Evolutionary conservation across 257 asterid genomes (phyloP), one percentile per base, ranked within the genome.

Genomic region (Salvia rosmarinus): DNA sequence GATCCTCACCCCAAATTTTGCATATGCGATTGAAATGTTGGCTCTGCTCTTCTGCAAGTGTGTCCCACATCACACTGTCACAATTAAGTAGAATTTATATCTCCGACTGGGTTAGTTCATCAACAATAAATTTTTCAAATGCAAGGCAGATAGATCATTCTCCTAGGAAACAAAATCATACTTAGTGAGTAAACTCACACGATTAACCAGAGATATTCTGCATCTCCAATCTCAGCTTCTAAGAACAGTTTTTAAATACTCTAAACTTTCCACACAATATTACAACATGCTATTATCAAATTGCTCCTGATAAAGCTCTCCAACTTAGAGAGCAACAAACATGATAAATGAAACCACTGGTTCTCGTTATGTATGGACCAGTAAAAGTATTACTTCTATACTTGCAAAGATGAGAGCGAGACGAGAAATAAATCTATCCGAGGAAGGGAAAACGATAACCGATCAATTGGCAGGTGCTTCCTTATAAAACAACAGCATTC

Each of bases 11-110:
- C 85, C 64, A 80, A 80, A 75, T 25, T 44, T 77, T 78, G 85
- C 82, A 75, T 64, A 82, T 74, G 80, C 86, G 85, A 67, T 59
- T 25, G 72, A 84, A 82, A 59, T 84, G 86, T 71, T 66, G 83
- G 79, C 73, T 78, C 75, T 82, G 89, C 83, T 82, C 89, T 75
- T 84, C 86, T 12, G 86, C 89, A 66, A 82, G 85, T 64, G 85
- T 75, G 83, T 84, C 71, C 89, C 89, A 84, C 89, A 84, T 84
- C 83, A 79, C 82, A 66, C 82, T 75, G 80, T 40, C 70, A 61
- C 47, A 61, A 77, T 68, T 72, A 77, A 71, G 68, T 46, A 51
- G 34, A 62, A 70, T 5, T 32, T 50, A 64, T 30, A 59, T 75
- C 47, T 64, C 56, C 51, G 58, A 54, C 55, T 44, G n/a, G 70